Conservation (phyloP, 1,284 basidiomycete species). For the Mycena sp. region DNA sequence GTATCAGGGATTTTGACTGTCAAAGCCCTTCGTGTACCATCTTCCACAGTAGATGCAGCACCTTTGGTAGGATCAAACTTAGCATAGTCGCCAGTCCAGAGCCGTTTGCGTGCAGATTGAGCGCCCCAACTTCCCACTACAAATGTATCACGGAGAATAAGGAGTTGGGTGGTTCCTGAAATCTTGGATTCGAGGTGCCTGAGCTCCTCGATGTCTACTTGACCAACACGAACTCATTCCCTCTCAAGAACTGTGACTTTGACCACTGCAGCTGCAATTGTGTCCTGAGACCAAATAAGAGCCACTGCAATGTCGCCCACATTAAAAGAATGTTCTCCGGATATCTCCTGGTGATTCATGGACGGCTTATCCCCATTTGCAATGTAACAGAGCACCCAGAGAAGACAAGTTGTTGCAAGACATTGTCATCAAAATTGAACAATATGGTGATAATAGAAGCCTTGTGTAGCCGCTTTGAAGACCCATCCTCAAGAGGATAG, state of each 20-base stretch:
- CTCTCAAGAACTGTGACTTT: neutral
- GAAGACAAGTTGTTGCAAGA: neutral
- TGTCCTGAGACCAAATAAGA: neutral
- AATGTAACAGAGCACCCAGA: slow-evolving; percentile 2
- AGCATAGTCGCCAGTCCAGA: neutral
- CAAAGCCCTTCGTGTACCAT: neutral
- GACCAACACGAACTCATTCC: neutral
- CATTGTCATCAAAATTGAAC: slow-evolving; percentile 1
- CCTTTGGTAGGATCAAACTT: slow-evolving; percentile 3
- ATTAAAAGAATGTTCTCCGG: slow-evolving; percentile 4
- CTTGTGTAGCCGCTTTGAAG: slow-evolving; percentile 1
- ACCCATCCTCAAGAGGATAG: neutral
- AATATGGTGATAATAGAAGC: neutral
- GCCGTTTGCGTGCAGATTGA: neutral
- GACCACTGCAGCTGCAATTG: neutral
- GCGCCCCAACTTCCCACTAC: neutral
- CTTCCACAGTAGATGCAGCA: neutral
- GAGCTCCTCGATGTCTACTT: neutral
- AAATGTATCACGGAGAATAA: neutral
- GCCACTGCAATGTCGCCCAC: neutral
- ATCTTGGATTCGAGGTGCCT: neutral
- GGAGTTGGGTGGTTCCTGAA: neutral
- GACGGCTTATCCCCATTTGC: neutral
- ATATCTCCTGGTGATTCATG: neutral
- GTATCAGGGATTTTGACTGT: slow-evolving; percentile 1